Evolutionary conservation across 139 green algal species (phyloP).

Genomic region (Closterium sp.): DNA sequence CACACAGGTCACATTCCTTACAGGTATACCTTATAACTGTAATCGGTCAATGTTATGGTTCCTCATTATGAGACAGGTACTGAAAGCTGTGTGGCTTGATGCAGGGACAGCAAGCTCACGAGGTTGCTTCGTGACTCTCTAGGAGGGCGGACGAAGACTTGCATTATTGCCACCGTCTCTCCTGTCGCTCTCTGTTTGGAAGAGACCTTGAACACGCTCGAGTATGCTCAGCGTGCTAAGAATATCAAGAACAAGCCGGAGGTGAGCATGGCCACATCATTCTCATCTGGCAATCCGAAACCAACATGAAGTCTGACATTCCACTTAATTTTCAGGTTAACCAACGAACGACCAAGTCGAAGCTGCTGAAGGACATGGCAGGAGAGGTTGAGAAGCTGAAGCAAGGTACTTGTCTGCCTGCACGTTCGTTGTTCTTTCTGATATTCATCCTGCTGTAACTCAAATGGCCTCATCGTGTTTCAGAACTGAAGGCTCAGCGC

Average conservation of each 20-base stretch:
- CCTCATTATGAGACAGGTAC: not conserved
- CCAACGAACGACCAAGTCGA: constrained; percentile 80
- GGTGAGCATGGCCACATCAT: constrained; percentile 25
- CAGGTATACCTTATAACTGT: constrained; percentile 55
- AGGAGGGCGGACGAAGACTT: constrained; percentile 83
- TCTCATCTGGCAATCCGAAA: not conserved
- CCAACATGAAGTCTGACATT: not conserved
- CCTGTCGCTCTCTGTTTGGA: constrained; percentile 84
- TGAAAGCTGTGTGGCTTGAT: constrained; percentile 63
- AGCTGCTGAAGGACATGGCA: constrained; percentile 91
- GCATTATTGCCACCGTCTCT: constrained; percentile 98
- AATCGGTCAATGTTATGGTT: constrained; percentile 10
- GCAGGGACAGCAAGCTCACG: constrained; percentile 94
- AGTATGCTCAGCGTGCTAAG: constrained; percentile 97
- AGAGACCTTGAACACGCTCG: constrained; percentile 94
- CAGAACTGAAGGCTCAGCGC: constrained; percentile 68
- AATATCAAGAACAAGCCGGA: constrained; percentile 97
- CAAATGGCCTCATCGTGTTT: not conserved
- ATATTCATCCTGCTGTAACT: not conserved
- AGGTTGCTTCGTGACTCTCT: constrained; percentile 93
- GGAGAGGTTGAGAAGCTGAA: constrained; percentile 91
- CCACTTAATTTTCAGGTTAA: constrained; percentile 54
- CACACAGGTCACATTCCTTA: constrained; percentile 66
- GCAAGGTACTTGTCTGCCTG: not conserved
- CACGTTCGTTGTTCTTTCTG: not conserved